Conservation (phyloP, 495 filamentous ascomycete genomes). For the Trichoderma parareesei region DNA sequence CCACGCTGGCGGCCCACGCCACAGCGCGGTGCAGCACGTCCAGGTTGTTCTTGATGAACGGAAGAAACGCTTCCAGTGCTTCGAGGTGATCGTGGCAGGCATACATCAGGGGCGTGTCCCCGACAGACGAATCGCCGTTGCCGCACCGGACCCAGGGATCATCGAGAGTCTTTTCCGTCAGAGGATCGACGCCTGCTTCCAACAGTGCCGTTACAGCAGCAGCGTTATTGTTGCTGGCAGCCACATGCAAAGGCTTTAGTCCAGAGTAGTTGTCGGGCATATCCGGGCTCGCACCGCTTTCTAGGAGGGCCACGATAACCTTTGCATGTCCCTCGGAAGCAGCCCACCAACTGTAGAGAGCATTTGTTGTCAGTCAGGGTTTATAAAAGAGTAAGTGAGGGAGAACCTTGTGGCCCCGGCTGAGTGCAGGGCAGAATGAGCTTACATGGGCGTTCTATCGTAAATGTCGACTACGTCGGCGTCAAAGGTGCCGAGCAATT, state of each 20-base stretch:
- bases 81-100: constrained; percentile 17
- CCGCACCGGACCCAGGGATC: constrained; percentile 1
- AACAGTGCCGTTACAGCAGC: constrained; percentile 17
- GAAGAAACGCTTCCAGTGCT: constrained; percentile 16
- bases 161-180: constrained; percentile 17
- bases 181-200: constrained; percentile 19
- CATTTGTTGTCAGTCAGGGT: background rate
- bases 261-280: constrained; percentile 10
- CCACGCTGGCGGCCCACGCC: background rate
- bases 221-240: constrained; percentile 12
- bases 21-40: background rate
- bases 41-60: constrained; percentile 9
- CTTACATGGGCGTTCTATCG: constrained; percentile 4
- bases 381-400: background rate
- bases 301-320: background rate
- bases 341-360: background rate
- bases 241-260: constrained; percentile 14
- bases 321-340: background rate
- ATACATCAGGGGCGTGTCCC: constrained; percentile 11
- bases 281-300: constrained; percentile 14
- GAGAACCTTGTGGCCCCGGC: background rate
- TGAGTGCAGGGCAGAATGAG: background rate
- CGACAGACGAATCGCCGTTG: background rate
- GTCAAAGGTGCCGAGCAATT: constrained; percentile 11
- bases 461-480: background rate